Evolutionary conservation across 139 green algal species (phyloP).

Genomic region (Asterochloris sp.): DNA sequence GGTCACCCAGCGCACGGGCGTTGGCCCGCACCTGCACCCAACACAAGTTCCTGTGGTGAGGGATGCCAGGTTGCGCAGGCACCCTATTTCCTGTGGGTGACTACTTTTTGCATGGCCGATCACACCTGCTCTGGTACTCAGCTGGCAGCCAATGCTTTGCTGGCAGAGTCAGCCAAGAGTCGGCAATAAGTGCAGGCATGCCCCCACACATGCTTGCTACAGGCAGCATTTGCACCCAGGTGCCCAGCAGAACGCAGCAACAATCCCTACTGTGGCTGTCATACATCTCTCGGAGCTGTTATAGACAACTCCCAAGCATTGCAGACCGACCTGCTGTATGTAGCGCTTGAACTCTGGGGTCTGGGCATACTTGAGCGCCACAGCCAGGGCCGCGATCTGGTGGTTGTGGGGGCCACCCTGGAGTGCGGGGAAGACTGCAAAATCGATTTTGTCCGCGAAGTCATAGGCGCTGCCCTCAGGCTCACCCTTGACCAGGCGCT

Average conservation of each 20-base stretch:
- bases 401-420: slow-evolving; percentile 90
- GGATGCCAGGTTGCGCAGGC: not conserved
- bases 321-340: slow-evolving; percentile 32
- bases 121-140: no score
- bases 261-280: not conserved
- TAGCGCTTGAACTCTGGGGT: slow-evolving; percentile 62
- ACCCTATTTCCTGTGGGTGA: not conserved
- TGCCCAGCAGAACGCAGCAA: not conserved
- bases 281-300: no score
- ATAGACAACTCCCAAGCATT: not conserved
- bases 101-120: not conserved
- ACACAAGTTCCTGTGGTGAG: not conserved
- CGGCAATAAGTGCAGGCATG: not conserved
- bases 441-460: slow-evolving; percentile 84
- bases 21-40: slow-evolving; percentile 68
- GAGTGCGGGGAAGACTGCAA: slow-evolving; percentile 82
- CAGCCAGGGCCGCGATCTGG: slow-evolving; percentile 79
- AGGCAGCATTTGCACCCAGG: not conserved
- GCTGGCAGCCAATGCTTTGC: not conserved
- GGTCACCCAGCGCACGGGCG: slow-evolving; percentile 51
- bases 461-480: slow-evolving; percentile 57
- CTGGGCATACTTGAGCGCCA: slow-evolving; percentile 73
- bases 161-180: not conserved
- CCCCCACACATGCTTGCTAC: not conserved
- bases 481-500: slow-evolving; percentile 53